These are phyloP conservation scores for Lepidium africanum DNA, from an alignment of 345 rosid species.

Conservation along the genomic window DNA sequence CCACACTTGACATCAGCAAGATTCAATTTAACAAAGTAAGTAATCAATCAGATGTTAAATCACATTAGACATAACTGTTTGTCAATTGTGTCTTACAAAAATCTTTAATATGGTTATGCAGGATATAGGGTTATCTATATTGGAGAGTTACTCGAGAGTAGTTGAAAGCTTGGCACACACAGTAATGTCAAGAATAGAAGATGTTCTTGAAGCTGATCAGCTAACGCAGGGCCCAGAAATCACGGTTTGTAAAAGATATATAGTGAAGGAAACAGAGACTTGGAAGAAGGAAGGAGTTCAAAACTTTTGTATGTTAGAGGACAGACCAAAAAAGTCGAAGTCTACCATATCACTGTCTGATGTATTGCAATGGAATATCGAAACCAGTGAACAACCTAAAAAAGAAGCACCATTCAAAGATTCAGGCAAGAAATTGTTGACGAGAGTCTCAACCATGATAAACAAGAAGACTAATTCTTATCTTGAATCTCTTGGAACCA, in stretches of 20 bases:
- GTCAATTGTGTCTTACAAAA: neutral
- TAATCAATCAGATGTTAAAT: constrained; percentile 11
- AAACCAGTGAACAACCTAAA: constrained; percentile 2
- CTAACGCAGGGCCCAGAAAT: constrained; percentile 41
- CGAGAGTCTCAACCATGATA: constrained; percentile 32
- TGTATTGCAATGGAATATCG: constrained; percentile 58
- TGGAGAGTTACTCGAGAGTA: constrained; percentile 84
- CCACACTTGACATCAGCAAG: constrained; percentile 73
- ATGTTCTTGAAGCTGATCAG: constrained; percentile 61
- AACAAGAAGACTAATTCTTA: constrained; percentile 48
- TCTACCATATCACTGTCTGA: constrained; percentile 36
- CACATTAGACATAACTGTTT: neutral
- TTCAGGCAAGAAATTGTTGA: constrained; percentile 30
- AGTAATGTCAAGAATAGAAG: constrained; percentile 64
- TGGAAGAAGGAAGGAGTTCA: neutral
- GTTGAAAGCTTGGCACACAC: constrained; percentile 81
- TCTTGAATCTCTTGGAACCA: constrained; percentile 53
- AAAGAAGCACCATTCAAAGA: constrained; percentile 26
- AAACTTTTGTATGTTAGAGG: constrained; percentile 19
- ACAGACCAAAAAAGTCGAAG: constrained; percentile 15
- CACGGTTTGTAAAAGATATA: constrained; percentile 14
- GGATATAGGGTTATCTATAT: constrained; percentile 77
- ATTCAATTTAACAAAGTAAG: constrained; percentile 56
- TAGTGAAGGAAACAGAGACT: constrained; percentile 23
- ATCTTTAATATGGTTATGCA: constrained; percentile 15